A percentile compares a stretch with the other conserved stretches of the same genome.
These are phyloP conservation scores for Dionaea muscipula DNA, from an alignment of 179 eudicot genomes.

Conservation along the genomic window DNA sequence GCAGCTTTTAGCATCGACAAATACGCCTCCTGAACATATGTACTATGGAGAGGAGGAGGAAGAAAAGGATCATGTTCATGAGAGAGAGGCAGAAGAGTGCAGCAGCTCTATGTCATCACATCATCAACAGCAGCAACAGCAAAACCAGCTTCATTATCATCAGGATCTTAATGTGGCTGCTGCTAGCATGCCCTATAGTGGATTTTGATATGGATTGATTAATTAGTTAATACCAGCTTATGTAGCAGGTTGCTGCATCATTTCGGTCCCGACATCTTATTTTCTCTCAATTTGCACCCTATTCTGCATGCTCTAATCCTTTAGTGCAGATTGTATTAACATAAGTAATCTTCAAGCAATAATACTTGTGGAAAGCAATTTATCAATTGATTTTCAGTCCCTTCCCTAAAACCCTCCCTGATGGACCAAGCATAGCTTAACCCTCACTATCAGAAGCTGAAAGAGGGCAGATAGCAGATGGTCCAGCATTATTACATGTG, in stretches of 20 bases:
- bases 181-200: background rate
- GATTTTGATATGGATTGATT: background rate
- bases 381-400: no score
- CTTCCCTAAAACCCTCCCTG: no score
- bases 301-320: no score
- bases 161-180: conserved; percentile 41
- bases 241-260: background rate
- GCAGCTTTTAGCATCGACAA: conserved; percentile 3
- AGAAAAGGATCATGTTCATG: background rate
- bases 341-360: no score
- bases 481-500: no score
- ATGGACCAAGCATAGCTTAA: no score
- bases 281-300: no score
- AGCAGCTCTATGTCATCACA: conserved; percentile 39
- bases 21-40: conserved; percentile 14
- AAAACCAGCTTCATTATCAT: conserved; percentile 16
- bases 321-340: no score
- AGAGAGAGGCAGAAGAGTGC: conserved; percentile 24
- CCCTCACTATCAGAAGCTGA: no score
- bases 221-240: background rate
- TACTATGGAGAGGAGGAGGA: conserved; percentile 36
- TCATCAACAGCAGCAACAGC: conserved; percentile 14
- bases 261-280: background rate
- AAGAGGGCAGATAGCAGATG: no score
- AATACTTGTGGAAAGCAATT: no score